A percentile compares a stretch with the other conserved stretches of the same genome.
These are phyloP conservation scores for Diaporthe citriasiana DNA, from an alignment of 2,329 filamentous ascomycete genomes.

Conservation along the genomic window DNA sequence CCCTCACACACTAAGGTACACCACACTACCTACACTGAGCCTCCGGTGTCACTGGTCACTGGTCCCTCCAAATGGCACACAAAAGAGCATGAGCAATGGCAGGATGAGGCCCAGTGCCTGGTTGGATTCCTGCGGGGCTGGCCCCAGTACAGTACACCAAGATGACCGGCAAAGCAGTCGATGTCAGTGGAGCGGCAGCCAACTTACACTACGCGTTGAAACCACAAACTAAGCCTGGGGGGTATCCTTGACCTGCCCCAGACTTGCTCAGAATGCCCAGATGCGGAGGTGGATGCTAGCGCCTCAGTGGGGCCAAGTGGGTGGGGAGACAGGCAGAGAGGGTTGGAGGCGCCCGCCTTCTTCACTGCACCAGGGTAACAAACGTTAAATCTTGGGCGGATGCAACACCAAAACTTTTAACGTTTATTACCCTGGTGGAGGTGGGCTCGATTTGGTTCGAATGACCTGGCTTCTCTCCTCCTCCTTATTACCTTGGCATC, in stretches of 20 bases:
- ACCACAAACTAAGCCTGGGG: not conserved
- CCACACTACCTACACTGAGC: too few species aligned
- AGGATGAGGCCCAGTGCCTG: too few species aligned
- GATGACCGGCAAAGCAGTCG: not conserved
- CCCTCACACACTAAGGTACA: too few species aligned
- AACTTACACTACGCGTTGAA: not conserved
- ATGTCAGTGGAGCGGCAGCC: not conserved
- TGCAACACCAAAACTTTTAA: too few species aligned
- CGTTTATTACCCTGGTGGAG: too few species aligned
- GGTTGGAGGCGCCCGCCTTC: too few species aligned
- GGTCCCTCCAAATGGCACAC: too few species aligned
- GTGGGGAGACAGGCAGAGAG: not conserved
- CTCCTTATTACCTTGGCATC: slow-evolving; percentile 12
- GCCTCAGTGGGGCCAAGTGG: not conserved
- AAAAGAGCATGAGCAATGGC: too few species aligned
- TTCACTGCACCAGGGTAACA: too few species aligned
- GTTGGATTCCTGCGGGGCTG: too few species aligned
- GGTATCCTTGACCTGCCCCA: slow-evolving; percentile 20
- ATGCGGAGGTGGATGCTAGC: slow-evolving; percentile 32
- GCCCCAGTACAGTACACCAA: not conserved
- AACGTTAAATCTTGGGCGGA: too few species aligned
- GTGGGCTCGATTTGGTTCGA: not conserved
- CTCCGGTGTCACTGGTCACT: too few species aligned
- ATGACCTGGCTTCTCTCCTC: not conserved
- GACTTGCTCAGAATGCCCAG: slow-evolving; percentile 22